These are phyloP conservation scores for Gracilaria gracilis DNA, from an alignment of 23 red algal species.

Conservation along the genomic window DNA sequence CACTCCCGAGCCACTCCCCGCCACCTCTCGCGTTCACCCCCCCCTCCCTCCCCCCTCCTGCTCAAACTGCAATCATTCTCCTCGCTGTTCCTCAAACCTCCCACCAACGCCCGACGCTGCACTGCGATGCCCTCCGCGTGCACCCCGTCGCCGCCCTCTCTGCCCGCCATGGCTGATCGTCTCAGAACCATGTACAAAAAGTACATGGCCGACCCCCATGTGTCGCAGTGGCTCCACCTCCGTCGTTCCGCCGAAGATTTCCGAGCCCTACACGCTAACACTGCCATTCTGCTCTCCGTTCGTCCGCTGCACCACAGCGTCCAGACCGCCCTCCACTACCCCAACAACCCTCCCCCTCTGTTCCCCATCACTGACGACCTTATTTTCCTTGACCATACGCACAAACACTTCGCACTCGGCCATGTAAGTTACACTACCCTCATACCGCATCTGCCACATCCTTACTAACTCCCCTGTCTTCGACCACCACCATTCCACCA, in stretches of 20 bases:
- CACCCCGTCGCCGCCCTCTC: neutral
- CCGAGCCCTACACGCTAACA: neutral
- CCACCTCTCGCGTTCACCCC: neutral
- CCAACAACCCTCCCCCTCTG: neutral
- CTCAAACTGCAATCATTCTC: neutral
- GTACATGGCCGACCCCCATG: conserved; percentile 35
- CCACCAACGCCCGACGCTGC: neutral
- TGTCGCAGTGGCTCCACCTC: conserved; percentile 34
- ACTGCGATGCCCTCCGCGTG: neutral
- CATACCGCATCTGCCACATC: neutral
- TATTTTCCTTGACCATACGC: conserved; percentile 36
- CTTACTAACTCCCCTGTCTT: neutral
- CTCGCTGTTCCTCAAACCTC: neutral
- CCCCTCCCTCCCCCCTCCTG: neutral
- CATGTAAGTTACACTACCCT: conserved; percentile 49
- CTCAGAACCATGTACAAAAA: conserved; percentile 40
- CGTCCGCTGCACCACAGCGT: neutral
- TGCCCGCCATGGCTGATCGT: neutral
- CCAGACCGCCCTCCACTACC: neutral
- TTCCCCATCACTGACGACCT: conserved; percentile 43
- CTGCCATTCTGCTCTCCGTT: conserved; percentile 10
- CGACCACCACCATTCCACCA: neutral
- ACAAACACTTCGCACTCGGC: conserved; percentile 34
- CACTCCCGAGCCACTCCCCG: neutral
- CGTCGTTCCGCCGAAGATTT: conserved; percentile 10